Conservation (phyloP, 768 basidiomycete species). For the Russula olivacea region DNA sequence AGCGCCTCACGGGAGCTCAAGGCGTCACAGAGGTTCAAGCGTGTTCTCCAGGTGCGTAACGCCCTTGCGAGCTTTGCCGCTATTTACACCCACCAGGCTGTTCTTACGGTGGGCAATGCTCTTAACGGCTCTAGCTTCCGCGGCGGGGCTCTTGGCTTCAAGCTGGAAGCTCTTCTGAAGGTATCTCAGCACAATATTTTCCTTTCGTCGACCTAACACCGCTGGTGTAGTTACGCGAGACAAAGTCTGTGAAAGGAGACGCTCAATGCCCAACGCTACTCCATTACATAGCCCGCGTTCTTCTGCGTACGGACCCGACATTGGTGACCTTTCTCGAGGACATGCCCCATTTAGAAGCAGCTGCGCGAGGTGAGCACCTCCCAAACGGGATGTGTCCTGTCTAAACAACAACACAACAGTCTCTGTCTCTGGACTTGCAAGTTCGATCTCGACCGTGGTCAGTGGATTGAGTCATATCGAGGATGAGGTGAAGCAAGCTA, state of each 20-base stretch:
- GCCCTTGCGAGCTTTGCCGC: slow-evolving; percentile 1
- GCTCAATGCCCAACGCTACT: slow-evolving; percentile 80
- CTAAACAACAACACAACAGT: slow-evolving; percentile 39
- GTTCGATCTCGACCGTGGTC: slow-evolving; percentile 53
- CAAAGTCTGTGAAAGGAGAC: slow-evolving; percentile 63
- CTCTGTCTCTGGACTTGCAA: slow-evolving; percentile 59
- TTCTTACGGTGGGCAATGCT: slow-evolving; percentile 74
- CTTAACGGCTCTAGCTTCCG: slow-evolving; percentile 80
- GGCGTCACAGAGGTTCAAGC: slow-evolving; percentile 57
- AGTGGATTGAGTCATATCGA: slow-evolving; percentile 52
- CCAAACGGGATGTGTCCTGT: background rate
- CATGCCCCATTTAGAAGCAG: slow-evolving; percentile 73
- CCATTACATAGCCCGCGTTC: slow-evolving; percentile 77
- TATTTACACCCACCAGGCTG: slow-evolving; percentile 40
- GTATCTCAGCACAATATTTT: slow-evolving; percentile 35
- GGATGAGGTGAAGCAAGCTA: slow-evolving; percentile 46
- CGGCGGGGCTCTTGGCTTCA: slow-evolving; percentile 80
- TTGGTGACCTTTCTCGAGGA: slow-evolving; percentile 74
- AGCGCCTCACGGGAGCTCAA: slow-evolving; percentile 67
- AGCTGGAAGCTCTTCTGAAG: slow-evolving; percentile 75
- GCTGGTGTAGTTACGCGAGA: slow-evolving; percentile 64
- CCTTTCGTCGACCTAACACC: background rate
- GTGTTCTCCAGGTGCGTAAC: slow-evolving; percentile 54
- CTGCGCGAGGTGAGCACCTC: slow-evolving; percentile 58
- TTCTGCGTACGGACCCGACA: slow-evolving; percentile 60